Percentiles rank a stretch among this genome's conserved stretches.
Conservation (phyloP, 805 yeast species). For the Saccharomyces cerevisiae region DNA sequence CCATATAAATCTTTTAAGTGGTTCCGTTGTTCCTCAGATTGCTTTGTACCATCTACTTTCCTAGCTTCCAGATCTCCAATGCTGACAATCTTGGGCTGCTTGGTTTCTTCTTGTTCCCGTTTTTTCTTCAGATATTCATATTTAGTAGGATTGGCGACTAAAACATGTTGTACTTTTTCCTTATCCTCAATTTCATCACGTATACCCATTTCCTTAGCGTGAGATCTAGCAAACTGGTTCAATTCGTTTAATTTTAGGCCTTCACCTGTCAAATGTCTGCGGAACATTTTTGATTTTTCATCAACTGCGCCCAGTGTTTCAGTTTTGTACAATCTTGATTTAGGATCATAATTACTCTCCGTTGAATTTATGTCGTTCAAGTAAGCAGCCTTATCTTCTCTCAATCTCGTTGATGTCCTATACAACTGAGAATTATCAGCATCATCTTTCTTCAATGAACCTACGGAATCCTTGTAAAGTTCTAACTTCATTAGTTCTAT, state of each 20-base stretch:
- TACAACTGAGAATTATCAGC: conserved; percentile 8
- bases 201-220: conserved; percentile 25
- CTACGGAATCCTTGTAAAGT: conserved; percentile 18
- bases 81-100: background rate
- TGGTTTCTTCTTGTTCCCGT: conserved; percentile 2
- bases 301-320: conserved; percentile 29
- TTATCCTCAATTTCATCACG: conserved; percentile 22
- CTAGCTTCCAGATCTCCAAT: conserved; percentile 12
- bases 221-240: conserved; percentile 44
- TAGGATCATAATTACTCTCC: conserved; percentile 46
- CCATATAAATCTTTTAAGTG: conserved; percentile 19
- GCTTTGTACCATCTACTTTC: conserved; percentile 17
- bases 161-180: conserved; percentile 23
- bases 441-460: conserved; percentile 16
- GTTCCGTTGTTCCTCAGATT: conserved; percentile 11
- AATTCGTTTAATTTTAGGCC: conserved; percentile 44
- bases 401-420: conserved; percentile 39
- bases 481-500: conserved; percentile 37
- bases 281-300: conserved; percentile 41
- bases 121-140: conserved; percentile 21
- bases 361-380: conserved; percentile 41
- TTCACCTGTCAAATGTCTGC: conserved; percentile 47
- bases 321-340: conserved; percentile 36
- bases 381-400: conserved; percentile 74
- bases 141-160: conserved; percentile 31